Base-by-base conservation (phyloP, 2,329 filamentous ascomycete genomes). In the Rutstroemia sp. region DNA sequence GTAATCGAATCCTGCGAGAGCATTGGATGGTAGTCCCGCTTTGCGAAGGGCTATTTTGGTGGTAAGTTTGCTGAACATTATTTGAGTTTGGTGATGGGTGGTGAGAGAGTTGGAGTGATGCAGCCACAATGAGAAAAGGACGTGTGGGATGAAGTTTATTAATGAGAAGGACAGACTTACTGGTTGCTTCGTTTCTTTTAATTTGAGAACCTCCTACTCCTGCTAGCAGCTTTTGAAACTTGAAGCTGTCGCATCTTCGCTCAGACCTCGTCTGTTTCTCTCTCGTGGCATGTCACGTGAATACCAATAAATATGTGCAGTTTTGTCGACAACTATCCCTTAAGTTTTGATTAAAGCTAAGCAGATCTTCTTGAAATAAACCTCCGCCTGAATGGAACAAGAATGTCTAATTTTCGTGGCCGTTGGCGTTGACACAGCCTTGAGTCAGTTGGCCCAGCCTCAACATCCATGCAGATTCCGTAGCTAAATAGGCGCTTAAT, bases 1-100 rank as follows among this genome's bases (percentile, higher is more conserved):
- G 42, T 50, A 50, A n/a, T 55, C 46, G 45, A 58, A 57, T 41
- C 59, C 49, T 21, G 62, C 60, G 42, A 66, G 60, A 21, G 61
- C 48, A 21, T 63, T 64, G 1, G 65, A 64, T 17, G 65, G 63
- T 4, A 69, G 60, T 5, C 67, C 67, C 12, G 63, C 65, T 57
- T 67, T 68, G n/a, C 62, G 61, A 25, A 69, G 62, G 2, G 67
- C 67, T 48, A 69, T 62, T 48, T 65, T 68, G 25, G 66, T 67
- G 16, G 63, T 66, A 37, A 69, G 57, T 63, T 66, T 67, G 23
- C 62, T 54, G 54, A 69, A 65, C 66, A 68, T 69, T 5, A 48
- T 55, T 19, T 19, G 21, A 42, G 6, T 21, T 44, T 25, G 47
- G 21, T 50, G n/a, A 27, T 42, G 48, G 21, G 23, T 23, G 5